phyloP scores from a whole-genome alignment of 306 rosid species.

The Oemleria cerasiformis region DNA sequence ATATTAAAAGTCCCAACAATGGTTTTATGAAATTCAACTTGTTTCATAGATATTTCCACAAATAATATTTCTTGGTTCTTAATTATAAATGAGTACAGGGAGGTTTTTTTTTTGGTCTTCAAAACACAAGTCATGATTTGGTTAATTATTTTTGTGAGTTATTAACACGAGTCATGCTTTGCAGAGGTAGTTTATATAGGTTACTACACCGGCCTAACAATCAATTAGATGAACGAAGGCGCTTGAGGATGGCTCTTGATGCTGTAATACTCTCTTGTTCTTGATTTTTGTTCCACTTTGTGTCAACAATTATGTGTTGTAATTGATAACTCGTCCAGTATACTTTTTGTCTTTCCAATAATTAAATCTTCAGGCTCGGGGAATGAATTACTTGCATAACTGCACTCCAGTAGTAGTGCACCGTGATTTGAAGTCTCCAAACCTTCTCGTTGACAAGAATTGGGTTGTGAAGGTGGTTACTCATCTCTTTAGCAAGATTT shows the following conservation, averaged over 20 bases:
- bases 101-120: neutral
- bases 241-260: slow-evolving; percentile 93
- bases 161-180: slow-evolving; percentile 28
- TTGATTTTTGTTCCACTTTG: slow-evolving; percentile 23
- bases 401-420: slow-evolving; percentile 80
- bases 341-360: slow-evolving; percentile 24
- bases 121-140: neutral
- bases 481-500: slow-evolving; percentile 9
- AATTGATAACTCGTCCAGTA: slow-evolving; percentile 9
- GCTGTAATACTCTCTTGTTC: slow-evolving; percentile 52
- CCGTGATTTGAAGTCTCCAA: slow-evolving; percentile 95
- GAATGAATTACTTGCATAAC: slow-evolving; percentile 94
- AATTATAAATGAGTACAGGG: neutral
- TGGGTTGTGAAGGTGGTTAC: slow-evolving; percentile 79
- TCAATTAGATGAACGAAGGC: slow-evolving; percentile 81
- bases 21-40: neutral
- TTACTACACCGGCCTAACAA: slow-evolving; percentile 85
- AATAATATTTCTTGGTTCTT: slow-evolving; percentile 4
- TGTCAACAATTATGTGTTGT: slow-evolving; percentile 11
- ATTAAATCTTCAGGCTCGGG: slow-evolving; percentile 65
- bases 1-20: neutral
- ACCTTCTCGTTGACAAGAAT: slow-evolving; percentile 87
- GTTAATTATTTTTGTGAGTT: slow-evolving; percentile 12
- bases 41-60: neutral
- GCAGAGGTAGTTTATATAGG: slow-evolving; percentile 97